Evolutionary conservation across 352 stramenopile species (phyloP), one percentile per base, ranked within the genome.

Genomic region (Phytophthora fragariaefolia): DNA sequence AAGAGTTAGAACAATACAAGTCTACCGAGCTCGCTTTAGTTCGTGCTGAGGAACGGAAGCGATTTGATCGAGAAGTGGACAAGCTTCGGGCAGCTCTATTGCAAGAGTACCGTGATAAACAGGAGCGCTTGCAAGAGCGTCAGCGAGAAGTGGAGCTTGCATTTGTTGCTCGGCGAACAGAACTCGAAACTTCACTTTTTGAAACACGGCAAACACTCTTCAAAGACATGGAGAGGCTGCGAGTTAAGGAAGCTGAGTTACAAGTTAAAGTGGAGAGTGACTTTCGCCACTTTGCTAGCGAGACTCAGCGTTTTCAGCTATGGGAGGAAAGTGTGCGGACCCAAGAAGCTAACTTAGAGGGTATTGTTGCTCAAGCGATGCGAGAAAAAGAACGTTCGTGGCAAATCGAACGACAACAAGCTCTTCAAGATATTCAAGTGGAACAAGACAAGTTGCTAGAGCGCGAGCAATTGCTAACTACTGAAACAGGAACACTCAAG

Each of bases 151-250:
- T 91, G n/a, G 82, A 93, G 23, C 63, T 89, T 43, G 66, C 63
- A 27, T 90, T 89, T 69, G 70, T 81, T 6, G 56, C 68, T 0
- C 76, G 80, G 8, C 70, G 73, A 63, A 80, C 77, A 0, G 77
- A 90, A 49, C 54, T 93, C 0, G 85, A 93, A 54, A 77, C 73
- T 5, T 81, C 80, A 10, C 49, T 91, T n/a, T 93, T 91, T 50
- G 78, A 85, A 61, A 89, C 74, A 4, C 63, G 85, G 0, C 85
- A 93, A 63, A 66, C 63, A 7, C 58, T 93, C 9, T 91, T 91
- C 28, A 78, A 85, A 56, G 78, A 93, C 15, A 80, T 89, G 63
- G 85, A 93, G 50, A 77, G 78, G 38, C 66, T 89, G 1, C 75
- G 81, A 5, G 68, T 77, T 4, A 85, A 87, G 49, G 68, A 88